Evolutionary conservation across 495 filamentous ascomycete genomes (phyloP).

Genomic region (Elaphomyces granulatus): DNA sequence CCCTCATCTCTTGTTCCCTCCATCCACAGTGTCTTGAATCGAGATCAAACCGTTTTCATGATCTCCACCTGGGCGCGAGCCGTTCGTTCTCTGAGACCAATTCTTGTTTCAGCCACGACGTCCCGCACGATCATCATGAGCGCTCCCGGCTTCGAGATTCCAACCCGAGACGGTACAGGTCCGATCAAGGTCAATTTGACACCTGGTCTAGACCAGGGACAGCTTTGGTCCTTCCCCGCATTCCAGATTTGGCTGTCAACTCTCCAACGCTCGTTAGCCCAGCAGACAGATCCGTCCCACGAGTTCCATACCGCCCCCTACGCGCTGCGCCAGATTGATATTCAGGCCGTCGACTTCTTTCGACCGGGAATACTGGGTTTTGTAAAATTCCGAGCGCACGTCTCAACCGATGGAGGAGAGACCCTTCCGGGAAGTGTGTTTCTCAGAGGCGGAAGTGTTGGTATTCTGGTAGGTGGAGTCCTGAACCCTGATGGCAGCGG

Average conservation of each 20-base stretch:
- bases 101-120: too few species aligned
- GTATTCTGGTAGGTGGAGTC: constrained; percentile 60
- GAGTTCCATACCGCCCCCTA: constrained; percentile 62
- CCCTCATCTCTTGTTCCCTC: too few species aligned
- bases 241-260: constrained; percentile 62
- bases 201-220: constrained; percentile 22
- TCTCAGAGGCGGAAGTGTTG: constrained; percentile 67
- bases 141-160: neutral
- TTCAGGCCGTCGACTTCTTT: constrained; percentile 67
- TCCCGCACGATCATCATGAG: too few species aligned
- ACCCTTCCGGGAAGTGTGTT: constrained; percentile 65
- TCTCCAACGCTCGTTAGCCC: constrained; percentile 46
- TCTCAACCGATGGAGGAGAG: constrained; percentile 49
- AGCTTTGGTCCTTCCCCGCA: constrained; percentile 54
- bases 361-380: constrained; percentile 54
- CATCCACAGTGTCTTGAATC: too few species aligned
- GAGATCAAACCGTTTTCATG: too few species aligned
- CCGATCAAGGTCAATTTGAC: neutral
- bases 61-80: too few species aligned
- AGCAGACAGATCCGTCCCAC: constrained; percentile 46
- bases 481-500: too few species aligned
- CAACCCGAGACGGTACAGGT: neutral
- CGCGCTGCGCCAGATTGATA: constrained; percentile 47
- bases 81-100: too few species aligned
- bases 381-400: constrained; percentile 53